Evolutionary conservation across 805 yeast species (phyloP), one percentile per base, ranked within the genome.

Genomic region (Tetrapisispora arboricola): DNA sequence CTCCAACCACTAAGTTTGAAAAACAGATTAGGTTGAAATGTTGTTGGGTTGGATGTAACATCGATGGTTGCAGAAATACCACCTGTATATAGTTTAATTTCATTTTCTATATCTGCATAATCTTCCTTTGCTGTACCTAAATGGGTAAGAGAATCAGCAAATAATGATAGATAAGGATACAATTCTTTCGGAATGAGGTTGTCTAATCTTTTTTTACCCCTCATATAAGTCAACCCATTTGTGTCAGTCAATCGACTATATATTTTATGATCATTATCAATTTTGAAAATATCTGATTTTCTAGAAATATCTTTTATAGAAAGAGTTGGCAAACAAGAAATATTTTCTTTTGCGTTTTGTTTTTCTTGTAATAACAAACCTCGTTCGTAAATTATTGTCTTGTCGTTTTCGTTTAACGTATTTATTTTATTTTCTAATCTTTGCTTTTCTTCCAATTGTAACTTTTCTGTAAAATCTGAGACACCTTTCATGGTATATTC

Each of bases 61-160:
- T 73, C 67, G 7, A 76, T 66, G 17, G 74, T 68, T n/a, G 87
- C 73, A 4, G 77, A 67, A 16, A 92, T 60, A 0, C 96, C 96
- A 20, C 97, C 97, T 0, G 97, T 87, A 42, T 72, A 70, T 38
- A 80, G 66, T 54, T 81, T 84, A 49, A 92, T 87, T 34, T 79
- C 77, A 49, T 88, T 87, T 55, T 90, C 97, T 43, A 92, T 71
- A 28, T 79, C 81, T 18, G 85, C 83, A 73, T 84, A 84, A 0
- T 80, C 57, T 44, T 80, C 78, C 8, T 61, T 53, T 7, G 66
- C 57, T 1, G 98, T 90, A n/a, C 98, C 98, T 47, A 92, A 68
- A 55, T 80, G 85, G 3, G 94, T 82, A 45, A 92, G 65, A 36
- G 94, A 81, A 22, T 80, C 82, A 9, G 81, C 67, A 63, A 84